Conservation (phyloP, 495 filamentous ascomycete genomes). For the Echria macrotheca region DNA sequence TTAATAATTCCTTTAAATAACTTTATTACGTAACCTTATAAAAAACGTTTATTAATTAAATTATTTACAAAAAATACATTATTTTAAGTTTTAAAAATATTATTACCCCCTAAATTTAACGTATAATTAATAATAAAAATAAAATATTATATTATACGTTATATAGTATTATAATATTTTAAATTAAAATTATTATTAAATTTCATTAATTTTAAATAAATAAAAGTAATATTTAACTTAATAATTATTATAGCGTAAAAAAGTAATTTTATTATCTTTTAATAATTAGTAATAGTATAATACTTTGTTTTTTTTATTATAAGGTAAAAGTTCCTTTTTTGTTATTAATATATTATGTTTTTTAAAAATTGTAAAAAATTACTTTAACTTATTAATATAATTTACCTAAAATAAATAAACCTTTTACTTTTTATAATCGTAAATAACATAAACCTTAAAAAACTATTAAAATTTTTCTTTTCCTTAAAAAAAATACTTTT, state of each 20-base stretch:
- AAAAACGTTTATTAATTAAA: background rate
- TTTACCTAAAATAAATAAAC: background rate
- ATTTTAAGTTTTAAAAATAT: background rate
- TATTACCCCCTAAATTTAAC: background rate
- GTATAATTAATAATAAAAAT: background rate
- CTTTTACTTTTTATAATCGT: background rate
- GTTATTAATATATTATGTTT: background rate
- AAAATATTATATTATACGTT: background rate
- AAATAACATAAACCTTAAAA: background rate
- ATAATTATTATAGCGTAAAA: background rate
- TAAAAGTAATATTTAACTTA: background rate
- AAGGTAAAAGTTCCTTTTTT: background rate
- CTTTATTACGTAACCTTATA: background rate
- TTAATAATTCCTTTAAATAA: background rate
- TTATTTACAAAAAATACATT: constrained; percentile 1
- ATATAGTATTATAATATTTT: background rate
- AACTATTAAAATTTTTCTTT: background rate
- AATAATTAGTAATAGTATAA: background rate
- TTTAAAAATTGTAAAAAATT: background rate
- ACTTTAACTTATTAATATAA: background rate
- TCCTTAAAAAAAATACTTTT: background rate
- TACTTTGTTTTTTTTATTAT: background rate
- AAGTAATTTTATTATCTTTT: background rate
- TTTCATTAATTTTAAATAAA: background rate
- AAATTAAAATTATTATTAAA: background rate